Evolutionary conservation across 805 yeast species (phyloP).

Genomic region (Candida cerambycidarum): DNA sequence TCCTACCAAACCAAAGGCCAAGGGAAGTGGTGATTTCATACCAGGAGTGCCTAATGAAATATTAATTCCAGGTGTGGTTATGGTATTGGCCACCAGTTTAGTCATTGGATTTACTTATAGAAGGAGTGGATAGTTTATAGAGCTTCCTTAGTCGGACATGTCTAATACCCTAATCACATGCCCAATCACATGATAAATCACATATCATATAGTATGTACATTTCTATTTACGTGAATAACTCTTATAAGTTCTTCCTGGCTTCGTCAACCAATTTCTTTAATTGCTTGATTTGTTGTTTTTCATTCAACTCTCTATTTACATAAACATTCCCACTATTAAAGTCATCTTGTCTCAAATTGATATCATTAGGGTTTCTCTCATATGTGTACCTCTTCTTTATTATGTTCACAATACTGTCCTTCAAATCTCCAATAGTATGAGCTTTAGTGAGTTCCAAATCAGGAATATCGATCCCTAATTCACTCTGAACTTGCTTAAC

Average conservation of each 20-base stretch:
- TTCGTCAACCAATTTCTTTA: slow-evolving; percentile 46
- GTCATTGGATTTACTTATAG: slow-evolving; percentile 55
- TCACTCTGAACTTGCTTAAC: slow-evolving; percentile 48
- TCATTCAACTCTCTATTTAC: slow-evolving; percentile 52
- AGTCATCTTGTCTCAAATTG: slow-evolving; percentile 55
- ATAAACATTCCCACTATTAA: slow-evolving; percentile 56
- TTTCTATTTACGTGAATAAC: slow-evolving; percentile 13
- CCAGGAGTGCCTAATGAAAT: slow-evolving; percentile 61
- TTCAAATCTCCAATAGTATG: slow-evolving; percentile 40
- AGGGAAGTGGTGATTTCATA: slow-evolving; percentile 27
- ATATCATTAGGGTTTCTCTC: slow-evolving; percentile 79
- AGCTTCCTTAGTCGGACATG: too few relatives aligned
- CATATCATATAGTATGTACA: too few relatives aligned
- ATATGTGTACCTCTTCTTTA: slow-evolving; percentile 45
- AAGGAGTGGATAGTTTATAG: slow-evolving; percentile 20
- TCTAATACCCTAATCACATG: too few relatives aligned
- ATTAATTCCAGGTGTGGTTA: slow-evolving; percentile 62
- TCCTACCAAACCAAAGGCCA: slow-evolving; percentile 18
- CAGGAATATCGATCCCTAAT: slow-evolving; percentile 56
- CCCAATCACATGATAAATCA: too few relatives aligned
- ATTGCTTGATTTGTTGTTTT: slow-evolving; percentile 43
- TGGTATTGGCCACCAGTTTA: slow-evolving; percentile 58
- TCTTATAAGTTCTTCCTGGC: slow-evolving; percentile 31
- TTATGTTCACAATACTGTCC: slow-evolving; percentile 35
- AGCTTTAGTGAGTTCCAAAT: slow-evolving; percentile 44